phyloP scores from a whole-genome alignment of 306 rosid species.

The Dalbergia cochinchinensis region DNA sequence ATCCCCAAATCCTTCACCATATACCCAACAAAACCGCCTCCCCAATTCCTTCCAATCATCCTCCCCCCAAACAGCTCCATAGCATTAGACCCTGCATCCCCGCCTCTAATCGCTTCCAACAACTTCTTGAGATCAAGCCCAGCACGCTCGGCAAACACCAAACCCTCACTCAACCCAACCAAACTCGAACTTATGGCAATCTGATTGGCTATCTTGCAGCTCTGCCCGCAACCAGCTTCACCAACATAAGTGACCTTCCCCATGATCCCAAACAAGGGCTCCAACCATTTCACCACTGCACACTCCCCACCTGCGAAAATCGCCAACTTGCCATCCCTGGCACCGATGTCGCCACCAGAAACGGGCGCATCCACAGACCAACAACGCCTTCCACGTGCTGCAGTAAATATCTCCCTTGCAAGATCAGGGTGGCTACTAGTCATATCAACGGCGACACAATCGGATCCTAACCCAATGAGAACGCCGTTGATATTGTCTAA shows the following conservation, averaged over 20 bases:
- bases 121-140: slow-evolving; percentile 60
- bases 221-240: slow-evolving; percentile 70
- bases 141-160: slow-evolving; percentile 70
- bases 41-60: slow-evolving; percentile 61
- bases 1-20: slow-evolving; percentile 81
- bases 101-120: slow-evolving; percentile 63
- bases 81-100: slow-evolving; percentile 65
- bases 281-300: slow-evolving; percentile 62
- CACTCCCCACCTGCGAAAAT: slow-evolving; percentile 66
- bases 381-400: slow-evolving; percentile 54
- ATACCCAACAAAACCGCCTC: slow-evolving; percentile 69
- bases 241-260: slow-evolving; percentile 67
- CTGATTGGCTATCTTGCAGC: slow-evolving; percentile 77
- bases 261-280: slow-evolving; percentile 60
- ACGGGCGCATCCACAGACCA: slow-evolving; percentile 78
- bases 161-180: slow-evolving; percentile 67
- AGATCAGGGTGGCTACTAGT: slow-evolving; percentile 74
- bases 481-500: slow-evolving; percentile 43
- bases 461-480: slow-evolving; percentile 53
- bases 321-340: slow-evolving; percentile 72
- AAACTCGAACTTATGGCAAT: slow-evolving; percentile 56
- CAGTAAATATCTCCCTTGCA: slow-evolving; percentile 57
- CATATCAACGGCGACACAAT: slow-evolving; percentile 63
- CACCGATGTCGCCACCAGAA: slow-evolving; percentile 75
- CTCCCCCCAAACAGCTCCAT: slow-evolving; percentile 73